These are phyloP conservation scores for Nicotiana obtusifolia DNA, from an alignment of 257 asterid species.

Conservation along the genomic window DNA sequence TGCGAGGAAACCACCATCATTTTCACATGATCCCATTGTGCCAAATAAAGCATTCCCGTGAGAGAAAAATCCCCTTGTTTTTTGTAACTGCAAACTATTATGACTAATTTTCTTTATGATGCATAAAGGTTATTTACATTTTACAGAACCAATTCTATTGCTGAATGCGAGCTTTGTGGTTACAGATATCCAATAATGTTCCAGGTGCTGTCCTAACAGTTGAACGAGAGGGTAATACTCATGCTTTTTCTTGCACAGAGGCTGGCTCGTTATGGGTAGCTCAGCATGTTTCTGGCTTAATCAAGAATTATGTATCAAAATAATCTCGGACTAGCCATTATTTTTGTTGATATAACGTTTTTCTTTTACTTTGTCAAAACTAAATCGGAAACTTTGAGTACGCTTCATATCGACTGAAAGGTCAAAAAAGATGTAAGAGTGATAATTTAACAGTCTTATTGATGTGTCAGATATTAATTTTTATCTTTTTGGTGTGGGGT, in stretches of 20 bases:
- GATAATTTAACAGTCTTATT: no score
- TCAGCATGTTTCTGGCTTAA: conserved; percentile 48
- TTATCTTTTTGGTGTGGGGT: no score
- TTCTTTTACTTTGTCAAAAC: background rate
- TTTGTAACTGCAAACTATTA: background rate
- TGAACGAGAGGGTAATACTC: conserved; percentile 66
- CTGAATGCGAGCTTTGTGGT: background rate
- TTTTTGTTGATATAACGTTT: no score
- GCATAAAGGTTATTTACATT: background rate
- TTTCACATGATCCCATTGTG: background rate
- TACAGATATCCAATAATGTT: conserved; percentile 52
- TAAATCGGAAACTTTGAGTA: background rate
- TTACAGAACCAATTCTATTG: background rate
- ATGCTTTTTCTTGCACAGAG: conserved; percentile 76
- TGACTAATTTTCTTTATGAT: no score
- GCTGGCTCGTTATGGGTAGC: conserved; percentile 82
- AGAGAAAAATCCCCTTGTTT: no score
- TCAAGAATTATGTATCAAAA: conserved; percentile 24
- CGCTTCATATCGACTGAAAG: background rate
- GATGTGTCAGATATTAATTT: no score
- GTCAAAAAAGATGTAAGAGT: background rate
- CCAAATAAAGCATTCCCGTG: no score
- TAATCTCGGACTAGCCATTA: background rate
- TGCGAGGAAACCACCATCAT: no score
- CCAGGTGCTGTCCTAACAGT: conserved; percentile 38